Evolutionary conservation across 257 asterid genomes (phyloP), one percentile per base, ranked within the genome.

Genomic region (Phtheirospermum japonicum): DNA sequence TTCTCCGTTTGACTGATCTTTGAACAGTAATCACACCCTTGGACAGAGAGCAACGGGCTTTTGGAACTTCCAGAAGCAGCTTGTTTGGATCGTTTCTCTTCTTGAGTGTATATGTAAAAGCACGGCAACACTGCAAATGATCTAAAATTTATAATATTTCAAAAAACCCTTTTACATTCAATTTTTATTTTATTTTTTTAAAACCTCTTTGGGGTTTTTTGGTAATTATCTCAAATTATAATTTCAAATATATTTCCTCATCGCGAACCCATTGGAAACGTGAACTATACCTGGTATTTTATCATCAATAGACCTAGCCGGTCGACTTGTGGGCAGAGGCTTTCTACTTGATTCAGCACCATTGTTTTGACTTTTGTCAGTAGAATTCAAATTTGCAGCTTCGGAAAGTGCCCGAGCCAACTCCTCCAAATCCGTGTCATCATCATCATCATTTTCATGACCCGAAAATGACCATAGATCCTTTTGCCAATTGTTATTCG

Each of bases 121-220:
- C 96, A 88, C 57, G 95, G 95, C 75, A 91, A 17, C 69, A 81
- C 98, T 91, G 90, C 72, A 73, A 75, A 23, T n/a, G 28, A 23
- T 23, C 1, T 23, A 1, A 23, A 23, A 23, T 23, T 3, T 23
- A 23, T 23, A 23, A 23, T 23, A n/a, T n/a, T n/a, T n/a, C n/a
- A n/a, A n/a, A n/a, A n/a, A n/a, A n/a, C n/a, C n/a, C n/a, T n/a
- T n/a, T n/a, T n/a, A n/a, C n/a, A n/a, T n/a, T n/a, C n/a, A n/a
- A n/a, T n/a, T n/a, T n/a, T n/a, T n/a, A n/a, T n/a, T n/a, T n/a
- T n/a, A n/a, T n/a, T n/a, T n/a, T n/a, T n/a, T n/a, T n/a, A n/a
- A n/a, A n/a, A n/a, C n/a, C n/a, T n/a, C n/a, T 23, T 5, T 2
- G 5, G 0, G 0, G n/a, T 42, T 42, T 42, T 42, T 13, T 42